Evolutionary conservation across 164 flowering plant species (phyloP).

Genomic region (Dillenia turbinata): DNA sequence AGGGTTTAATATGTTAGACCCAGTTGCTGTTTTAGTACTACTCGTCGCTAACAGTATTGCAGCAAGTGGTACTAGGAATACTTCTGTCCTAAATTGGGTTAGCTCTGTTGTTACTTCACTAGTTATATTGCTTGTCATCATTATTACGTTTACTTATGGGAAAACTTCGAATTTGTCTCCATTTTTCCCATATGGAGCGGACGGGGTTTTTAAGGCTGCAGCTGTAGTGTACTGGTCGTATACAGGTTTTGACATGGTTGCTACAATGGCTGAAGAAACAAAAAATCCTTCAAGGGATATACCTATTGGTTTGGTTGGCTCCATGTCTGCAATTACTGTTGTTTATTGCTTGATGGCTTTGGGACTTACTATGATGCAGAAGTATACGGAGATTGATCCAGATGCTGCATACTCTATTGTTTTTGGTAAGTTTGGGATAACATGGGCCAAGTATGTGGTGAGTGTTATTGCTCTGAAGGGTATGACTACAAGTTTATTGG

Average conservation of each 20-base stretch:
- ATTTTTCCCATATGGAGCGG: conserved; percentile 53
- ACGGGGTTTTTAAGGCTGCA: conserved; percentile 60
- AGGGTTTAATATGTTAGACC: conserved; percentile 67
- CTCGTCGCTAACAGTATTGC: conserved; percentile 41
- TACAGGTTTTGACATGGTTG: conserved; percentile 78
- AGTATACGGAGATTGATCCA: conserved; percentile 54
- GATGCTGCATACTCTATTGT: conserved; percentile 76
- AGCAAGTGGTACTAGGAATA: conserved; percentile 41
- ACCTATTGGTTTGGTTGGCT: conserved; percentile 70
- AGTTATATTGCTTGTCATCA: conserved; percentile 42
- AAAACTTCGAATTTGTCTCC: conserved; percentile 46
- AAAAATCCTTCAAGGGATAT: conserved; percentile 66
- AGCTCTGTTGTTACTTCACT: conserved; percentile 28
- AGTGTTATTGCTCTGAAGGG: conserved; percentile 72
- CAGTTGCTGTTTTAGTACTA: conserved; percentile 50
- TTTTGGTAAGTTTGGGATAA: conserved; percentile 63
- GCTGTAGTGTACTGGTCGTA: conserved; percentile 79
- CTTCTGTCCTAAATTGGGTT: conserved; percentile 55
- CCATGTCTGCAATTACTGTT: conserved; percentile 64
- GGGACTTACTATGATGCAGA: conserved; percentile 57
- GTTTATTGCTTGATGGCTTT: conserved; percentile 76
- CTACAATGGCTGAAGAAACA: conserved; percentile 88
- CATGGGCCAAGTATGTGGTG: conserved; percentile 74
- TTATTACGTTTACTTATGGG: conserved; percentile 45
- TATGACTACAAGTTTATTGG: conserved; percentile 70